These are phyloP conservation scores for Omphalotus guepiniiformis DNA, from an alignment of 768 basidiomycete genomes.

Conservation along the genomic window DNA sequence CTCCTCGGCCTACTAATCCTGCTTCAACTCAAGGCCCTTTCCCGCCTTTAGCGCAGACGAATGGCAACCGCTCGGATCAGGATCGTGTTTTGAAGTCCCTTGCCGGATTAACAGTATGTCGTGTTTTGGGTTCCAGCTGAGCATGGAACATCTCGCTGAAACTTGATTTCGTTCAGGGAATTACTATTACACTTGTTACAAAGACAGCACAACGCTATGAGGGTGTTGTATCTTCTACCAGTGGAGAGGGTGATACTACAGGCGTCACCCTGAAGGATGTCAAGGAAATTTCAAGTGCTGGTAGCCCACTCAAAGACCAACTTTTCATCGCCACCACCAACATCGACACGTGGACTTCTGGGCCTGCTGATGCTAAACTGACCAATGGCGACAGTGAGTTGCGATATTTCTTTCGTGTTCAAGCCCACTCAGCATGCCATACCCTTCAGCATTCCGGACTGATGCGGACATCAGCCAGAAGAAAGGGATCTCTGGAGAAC, in stretches of 20 bases:
- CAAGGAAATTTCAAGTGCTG: slow-evolving; percentile 65
- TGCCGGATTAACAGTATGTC: slow-evolving; percentile 66
- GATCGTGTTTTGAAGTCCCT: slow-evolving; percentile 63
- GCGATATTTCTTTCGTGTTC: slow-evolving; percentile 2
- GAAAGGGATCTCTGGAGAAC: slow-evolving; percentile 43
- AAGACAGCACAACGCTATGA: slow-evolving; percentile 72
- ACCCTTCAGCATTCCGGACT: slow-evolving; percentile 66
- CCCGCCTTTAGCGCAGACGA: slow-evolving; percentile 44
- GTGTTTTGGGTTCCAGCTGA: slow-evolving; percentile 1
- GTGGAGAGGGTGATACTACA: slow-evolving; percentile 58
- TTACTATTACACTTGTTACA: slow-evolving; percentile 70
- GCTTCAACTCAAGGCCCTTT: slow-evolving; percentile 34
- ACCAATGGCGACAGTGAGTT: slow-evolving; percentile 70
- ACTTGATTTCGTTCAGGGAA: slow-evolving; percentile 48
- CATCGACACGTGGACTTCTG: slow-evolving; percentile 70
- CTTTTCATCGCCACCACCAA: slow-evolving; percentile 68
- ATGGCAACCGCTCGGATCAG: slow-evolving; percentile 49
- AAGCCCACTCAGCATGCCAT: neutral
- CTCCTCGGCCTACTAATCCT: slow-evolving; percentile 31
- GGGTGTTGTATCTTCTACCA: slow-evolving; percentile 61
- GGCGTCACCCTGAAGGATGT: slow-evolving; percentile 77
- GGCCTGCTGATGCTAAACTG: slow-evolving; percentile 65
- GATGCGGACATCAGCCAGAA: slow-evolving; percentile 74
- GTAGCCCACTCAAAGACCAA: slow-evolving; percentile 64
- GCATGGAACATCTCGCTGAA: neutral